Base-by-base conservation (phyloP, 495 filamentous ascomycete genomes). In the Tuber brumale region DNA sequence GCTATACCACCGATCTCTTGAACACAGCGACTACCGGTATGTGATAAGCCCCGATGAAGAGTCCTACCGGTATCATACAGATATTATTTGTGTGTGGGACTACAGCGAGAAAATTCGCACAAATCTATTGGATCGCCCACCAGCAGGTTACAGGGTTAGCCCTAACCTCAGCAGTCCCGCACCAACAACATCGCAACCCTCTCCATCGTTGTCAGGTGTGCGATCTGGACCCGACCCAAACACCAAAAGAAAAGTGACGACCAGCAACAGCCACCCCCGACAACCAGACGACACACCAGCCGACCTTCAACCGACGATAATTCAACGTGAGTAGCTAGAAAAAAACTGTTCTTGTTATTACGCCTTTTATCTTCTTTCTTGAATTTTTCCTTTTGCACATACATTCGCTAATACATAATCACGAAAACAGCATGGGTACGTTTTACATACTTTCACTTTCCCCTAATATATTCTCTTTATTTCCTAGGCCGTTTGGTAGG, bases 391-490 rank as follows among this genome's bases (percentile, higher is more conserved):
- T n/a, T 39, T 43, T 37, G 12, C 48, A 41, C 69, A n/a, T 51
- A 66, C 57, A 66, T 66, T 72, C 10, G n/a, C 61, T 74, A 73
- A 79, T 73, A 69, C 27, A 66, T 76, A 76, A 71, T 77, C 76
- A 70, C 76, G 70, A 76, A 72, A 74, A 71, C 73, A 82, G 81
- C 86, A 89, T 89, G 88, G 88, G 88, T 89, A 83, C 85, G 88
- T 87, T 79, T 75, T 73, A 78, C 79, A 84, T 80, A 80, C 82
- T 80, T 82, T 31, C 72, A 75, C 76, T 73, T 74, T 75, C 75
- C 76, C 75, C 82, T 78, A 79, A 76, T 83, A 83, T 80, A 84
- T 84, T 80, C 76, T 78, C 81, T 82, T 81, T 81, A 83, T 82
- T 81, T 71, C 57, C 31, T 72, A 14, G 37, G 23, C 71, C 69